A percentile compares a stretch with the other conserved stretches of the same genome.
These are phyloP conservation scores for Papiliotrema terrestris DNA, from an alignment of 1,284 basidiomycete species.

Conservation along the genomic window DNA sequence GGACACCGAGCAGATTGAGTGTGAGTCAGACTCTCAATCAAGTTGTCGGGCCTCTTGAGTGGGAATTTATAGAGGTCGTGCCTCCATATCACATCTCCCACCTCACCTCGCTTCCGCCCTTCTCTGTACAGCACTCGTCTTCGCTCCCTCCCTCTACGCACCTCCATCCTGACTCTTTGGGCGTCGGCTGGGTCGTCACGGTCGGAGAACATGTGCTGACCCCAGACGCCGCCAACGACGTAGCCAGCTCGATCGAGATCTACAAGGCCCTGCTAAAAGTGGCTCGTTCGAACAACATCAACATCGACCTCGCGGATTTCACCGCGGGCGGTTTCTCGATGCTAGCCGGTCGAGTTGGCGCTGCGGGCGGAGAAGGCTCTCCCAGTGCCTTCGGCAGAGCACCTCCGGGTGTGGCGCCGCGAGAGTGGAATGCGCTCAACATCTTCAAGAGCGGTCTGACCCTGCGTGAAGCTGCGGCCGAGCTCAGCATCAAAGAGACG, in stretches of 20 bases:
- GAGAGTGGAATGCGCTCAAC: slow-evolving; percentile 18
- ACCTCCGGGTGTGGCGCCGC: slow-evolving; percentile 7
- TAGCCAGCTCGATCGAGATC: slow-evolving; percentile 41
- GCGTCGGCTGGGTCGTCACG: too few relatives aligned
- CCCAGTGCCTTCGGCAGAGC: neutral
- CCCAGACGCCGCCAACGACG: slow-evolving; percentile 50
- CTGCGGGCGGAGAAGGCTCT: neutral
- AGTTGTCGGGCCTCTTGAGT: too few relatives aligned
- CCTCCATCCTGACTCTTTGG: too few relatives aligned
- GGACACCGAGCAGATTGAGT: slow-evolving; percentile 33
- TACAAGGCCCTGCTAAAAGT: slow-evolving; percentile 19
- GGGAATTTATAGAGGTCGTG: too few relatives aligned
- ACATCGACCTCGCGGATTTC: slow-evolving; percentile 12
- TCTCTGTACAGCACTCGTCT: too few relatives aligned
- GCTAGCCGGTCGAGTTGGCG: neutral
- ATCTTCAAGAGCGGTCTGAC: slow-evolving; percentile 18
- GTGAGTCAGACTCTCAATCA: slow-evolving; percentile 26
- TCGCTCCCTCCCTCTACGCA: too few relatives aligned
- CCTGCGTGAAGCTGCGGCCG: slow-evolving; percentile 14
- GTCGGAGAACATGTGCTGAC: too few relatives aligned
- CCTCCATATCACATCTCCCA: too few relatives aligned
- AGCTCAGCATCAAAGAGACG: slow-evolving; percentile 14
- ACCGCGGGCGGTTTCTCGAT: neutral
- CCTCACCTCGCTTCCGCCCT: too few relatives aligned
- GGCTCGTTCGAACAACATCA: slow-evolving; percentile 13